Evolutionary conservation across 495 filamentous ascomycete genomes (phyloP), one percentile per base, ranked within the genome.

Genomic region (Talaromyces thailandensis): DNA sequence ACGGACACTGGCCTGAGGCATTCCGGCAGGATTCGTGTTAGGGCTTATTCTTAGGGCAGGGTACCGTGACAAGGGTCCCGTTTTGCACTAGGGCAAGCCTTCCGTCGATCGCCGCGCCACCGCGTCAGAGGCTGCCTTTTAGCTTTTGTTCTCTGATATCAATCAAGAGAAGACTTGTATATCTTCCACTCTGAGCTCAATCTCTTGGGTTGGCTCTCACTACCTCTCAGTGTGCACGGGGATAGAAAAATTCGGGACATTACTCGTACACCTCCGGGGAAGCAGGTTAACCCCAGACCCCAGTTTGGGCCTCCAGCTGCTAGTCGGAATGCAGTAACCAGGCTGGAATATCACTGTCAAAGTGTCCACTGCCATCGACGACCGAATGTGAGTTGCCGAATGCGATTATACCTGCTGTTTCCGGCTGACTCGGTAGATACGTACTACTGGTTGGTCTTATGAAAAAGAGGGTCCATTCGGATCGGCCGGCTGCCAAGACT

Each of bases 71-170:
- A 37, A 12, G 40, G 40, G 40, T 45, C 40, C 40, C 14, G 24
- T 11, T 14, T 12, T 14, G 25, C 52, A 4, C 52, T 56, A 56
- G 6, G 6, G 6, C 52, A 57, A 57, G 55, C 55, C 55, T 57
- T 24, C 55, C 55, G 55, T 11, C 35, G 55, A 57, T 57, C 55
- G 26, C 55, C 28, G 21, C 55, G 55, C 55, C 55, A 57, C 55
- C 55, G 26, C 55, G 55, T 57, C 55, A 57, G 26, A 57, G 29
- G 55, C 29, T 57, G 55, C 8, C 5, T 14, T n/a, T 28, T 53
- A 28, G 50, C 50, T 53, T 35, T 53, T 53, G 6, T n/a, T 9
- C 7, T 25, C 18, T 4, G n/a, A 53, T 48, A 21, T n/a, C n/a
- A n/a, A n/a, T n/a, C n/a, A n/a, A n/a, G n/a, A n/a, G n/a, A n/a